phyloP scores from a whole-genome alignment of 2,329 filamentous ascomycete genomes.

The Paecilomyces sp. region DNA sequence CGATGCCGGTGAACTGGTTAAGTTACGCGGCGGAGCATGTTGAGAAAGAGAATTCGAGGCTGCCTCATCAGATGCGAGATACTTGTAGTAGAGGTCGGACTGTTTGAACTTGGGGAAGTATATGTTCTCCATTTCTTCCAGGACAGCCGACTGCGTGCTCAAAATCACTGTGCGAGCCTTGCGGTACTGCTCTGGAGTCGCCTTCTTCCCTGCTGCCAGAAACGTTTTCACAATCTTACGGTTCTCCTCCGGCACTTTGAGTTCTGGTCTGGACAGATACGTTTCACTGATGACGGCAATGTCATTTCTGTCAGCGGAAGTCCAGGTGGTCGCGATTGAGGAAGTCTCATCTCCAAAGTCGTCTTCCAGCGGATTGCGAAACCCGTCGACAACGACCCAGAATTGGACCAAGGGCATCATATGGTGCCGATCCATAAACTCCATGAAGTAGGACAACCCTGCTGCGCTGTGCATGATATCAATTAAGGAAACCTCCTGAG shows the following conservation, averaged over 20 bases:
- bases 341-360: slow-evolving; percentile 66
- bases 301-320: slow-evolving; percentile 76
- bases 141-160: slow-evolving; percentile 69
- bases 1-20: slow-evolving; percentile 11
- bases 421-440: slow-evolving; percentile 91
- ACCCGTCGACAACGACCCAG: slow-evolving; percentile 95
- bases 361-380: slow-evolving; percentile 88
- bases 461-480: slow-evolving; percentile 87
- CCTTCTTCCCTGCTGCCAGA: slow-evolving; percentile 66
- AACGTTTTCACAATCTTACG: slow-evolving; percentile 68
- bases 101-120: slow-evolving; percentile 83
- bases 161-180: slow-evolving; percentile 75
- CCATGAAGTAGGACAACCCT: slow-evolving; percentile 97
- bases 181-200: slow-evolving; percentile 74
- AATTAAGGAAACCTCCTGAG: slow-evolving; percentile 69
- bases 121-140: slow-evolving; percentile 75
- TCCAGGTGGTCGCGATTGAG: slow-evolving; percentile 61
- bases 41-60: slow-evolving; percentile 20
- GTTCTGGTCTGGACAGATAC: slow-evolving; percentile 74
- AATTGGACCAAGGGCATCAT: slow-evolving; percentile 91
- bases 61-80: slow-evolving; percentile 76
- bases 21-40: slow-evolving; percentile 10
- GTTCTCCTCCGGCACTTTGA: slow-evolving; percentile 66
- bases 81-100: slow-evolving; percentile 94
- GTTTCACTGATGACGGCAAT: slow-evolving; percentile 86